Percentiles rank a stretch among this genome's conserved stretches.
These are phyloP conservation scores for Epichloe coenophiala DNA, from an alignment of 2,329 filamentous ascomycete species.

Conservation along the genomic window DNA sequence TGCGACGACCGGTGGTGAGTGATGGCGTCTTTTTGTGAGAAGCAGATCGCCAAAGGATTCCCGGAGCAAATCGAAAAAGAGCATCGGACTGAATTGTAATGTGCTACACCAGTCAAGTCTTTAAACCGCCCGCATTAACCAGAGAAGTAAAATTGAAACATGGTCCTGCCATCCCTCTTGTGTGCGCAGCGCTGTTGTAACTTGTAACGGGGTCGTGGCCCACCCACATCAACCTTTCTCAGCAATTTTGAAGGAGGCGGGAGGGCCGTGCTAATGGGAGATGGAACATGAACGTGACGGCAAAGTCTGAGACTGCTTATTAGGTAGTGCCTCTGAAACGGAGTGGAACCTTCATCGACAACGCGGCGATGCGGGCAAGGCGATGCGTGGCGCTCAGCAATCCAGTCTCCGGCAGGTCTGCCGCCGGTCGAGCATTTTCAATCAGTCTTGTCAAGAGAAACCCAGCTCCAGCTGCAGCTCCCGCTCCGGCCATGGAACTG, in stretches of 20 bases:
- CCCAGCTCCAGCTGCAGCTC: background rate
- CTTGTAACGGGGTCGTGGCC: background rate
- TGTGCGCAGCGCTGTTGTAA: background rate
- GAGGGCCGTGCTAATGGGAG: constrained; percentile 1
- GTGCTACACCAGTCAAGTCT: background rate
- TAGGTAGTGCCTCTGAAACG: background rate
- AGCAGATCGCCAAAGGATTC: background rate
- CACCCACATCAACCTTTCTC: background rate
- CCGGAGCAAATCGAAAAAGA: background rate
- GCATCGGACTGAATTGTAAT: background rate
- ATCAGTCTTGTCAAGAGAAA: background rate
- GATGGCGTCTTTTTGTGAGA: background rate
- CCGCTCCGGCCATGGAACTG: background rate
- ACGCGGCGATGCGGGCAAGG: too few relatives aligned
- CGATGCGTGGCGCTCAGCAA: background rate
- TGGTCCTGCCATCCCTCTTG: background rate
- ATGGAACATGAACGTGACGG: background rate
- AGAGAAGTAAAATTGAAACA: background rate
- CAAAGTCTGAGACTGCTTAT: constrained; percentile 1
- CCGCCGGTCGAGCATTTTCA: too few relatives aligned
- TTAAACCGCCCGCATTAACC: background rate
- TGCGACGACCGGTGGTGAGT: background rate
- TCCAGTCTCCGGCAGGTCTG: background rate
- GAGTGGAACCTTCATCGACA: background rate
- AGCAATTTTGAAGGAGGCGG: background rate